Evolutionary conservation across 2,329 filamentous ascomycete species (phyloP).

Genomic region (Fusarium odoratissimum): DNA sequence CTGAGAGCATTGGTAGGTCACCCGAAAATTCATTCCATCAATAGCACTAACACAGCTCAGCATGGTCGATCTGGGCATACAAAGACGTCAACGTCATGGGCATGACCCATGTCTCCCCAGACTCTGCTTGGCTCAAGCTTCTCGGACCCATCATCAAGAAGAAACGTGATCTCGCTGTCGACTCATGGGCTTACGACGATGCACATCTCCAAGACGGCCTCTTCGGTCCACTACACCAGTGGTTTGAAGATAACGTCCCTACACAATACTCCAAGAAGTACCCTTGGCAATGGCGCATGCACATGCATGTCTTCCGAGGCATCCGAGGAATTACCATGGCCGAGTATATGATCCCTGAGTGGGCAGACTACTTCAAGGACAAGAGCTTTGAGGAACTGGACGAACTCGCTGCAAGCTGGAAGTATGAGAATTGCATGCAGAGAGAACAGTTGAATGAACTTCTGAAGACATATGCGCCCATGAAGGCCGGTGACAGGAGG

Average conservation of each 20-base stretch:
- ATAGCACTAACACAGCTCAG: constrained; percentile 6
- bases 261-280: constrained; percentile 58
- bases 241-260: constrained; percentile 58
- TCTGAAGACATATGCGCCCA: constrained; percentile 56
- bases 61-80: constrained; percentile 70
- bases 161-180: constrained; percentile 64
- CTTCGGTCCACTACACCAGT: constrained; percentile 53
- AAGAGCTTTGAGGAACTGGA: constrained; percentile 65
- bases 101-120: constrained; percentile 61
- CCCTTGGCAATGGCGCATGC: constrained; percentile 60
- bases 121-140: constrained; percentile 60
- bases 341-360: constrained; percentile 63
- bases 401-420: constrained; percentile 62
- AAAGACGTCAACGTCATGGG: constrained; percentile 68
- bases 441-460: constrained; percentile 63
- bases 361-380: constrained; percentile 64
- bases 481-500: constrained; percentile 38
- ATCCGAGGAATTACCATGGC: constrained; percentile 56
- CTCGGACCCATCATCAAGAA: constrained; percentile 65
- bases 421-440: constrained; percentile 64
- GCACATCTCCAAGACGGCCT: constrained; percentile 49
- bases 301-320: constrained; percentile 60
- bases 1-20: constrained; percentile 34
- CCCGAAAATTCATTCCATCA: not conserved
- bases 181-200: constrained; percentile 62